Evolutionary conservation across 2,329 filamentous ascomycete genomes (phyloP).

Genomic region (Alternaria sp.): DNA sequence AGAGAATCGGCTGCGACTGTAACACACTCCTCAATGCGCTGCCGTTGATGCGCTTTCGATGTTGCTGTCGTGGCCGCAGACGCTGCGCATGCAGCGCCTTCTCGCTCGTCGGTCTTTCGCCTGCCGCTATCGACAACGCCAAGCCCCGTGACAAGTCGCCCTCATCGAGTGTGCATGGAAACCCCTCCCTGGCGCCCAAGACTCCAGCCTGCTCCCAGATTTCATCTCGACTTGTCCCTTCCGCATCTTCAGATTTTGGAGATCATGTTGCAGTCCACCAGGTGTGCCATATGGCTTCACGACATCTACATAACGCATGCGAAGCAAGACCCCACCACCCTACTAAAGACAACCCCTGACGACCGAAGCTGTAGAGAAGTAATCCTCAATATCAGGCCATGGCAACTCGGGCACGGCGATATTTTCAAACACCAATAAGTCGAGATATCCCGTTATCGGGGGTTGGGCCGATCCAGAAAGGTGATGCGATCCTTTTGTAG

Average conservation of each 20-base stretch:
- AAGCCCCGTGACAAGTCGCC: conserved; percentile 33
- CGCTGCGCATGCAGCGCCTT: conserved; percentile 23
- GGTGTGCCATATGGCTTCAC: conserved; percentile 18
- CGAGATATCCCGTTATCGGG: background rate
- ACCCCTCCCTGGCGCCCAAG: background rate
- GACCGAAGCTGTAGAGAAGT: background rate
- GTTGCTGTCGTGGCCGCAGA: conserved; percentile 32
- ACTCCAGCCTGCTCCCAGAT: conserved; percentile 1
- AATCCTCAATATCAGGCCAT: background rate
- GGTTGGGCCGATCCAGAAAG: background rate
- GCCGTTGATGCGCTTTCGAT: conserved; percentile 28
- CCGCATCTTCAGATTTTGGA: conserved; percentile 1
- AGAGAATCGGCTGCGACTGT: conserved; percentile 16
- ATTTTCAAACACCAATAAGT: background rate
- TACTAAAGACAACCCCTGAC: background rate
- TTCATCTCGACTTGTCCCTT: conserved; percentile 1
- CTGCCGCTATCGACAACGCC: conserved; percentile 32
- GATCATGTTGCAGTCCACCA: conserved; percentile 5
- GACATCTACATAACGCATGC: conserved; percentile 34
- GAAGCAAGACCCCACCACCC: conserved; percentile 15
- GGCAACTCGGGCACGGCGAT: background rate
- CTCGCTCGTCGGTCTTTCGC: conserved; percentile 35
- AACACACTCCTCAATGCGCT: conserved; percentile 25
- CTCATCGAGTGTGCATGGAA: background rate
- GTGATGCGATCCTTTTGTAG: background rate